Percentiles rank a stretch among this genome's conserved stretches.
These are phyloP conservation scores for Hypoxylon lienhwacheense DNA, from an alignment of 495 filamentous ascomycete species.

Conservation along the genomic window DNA sequence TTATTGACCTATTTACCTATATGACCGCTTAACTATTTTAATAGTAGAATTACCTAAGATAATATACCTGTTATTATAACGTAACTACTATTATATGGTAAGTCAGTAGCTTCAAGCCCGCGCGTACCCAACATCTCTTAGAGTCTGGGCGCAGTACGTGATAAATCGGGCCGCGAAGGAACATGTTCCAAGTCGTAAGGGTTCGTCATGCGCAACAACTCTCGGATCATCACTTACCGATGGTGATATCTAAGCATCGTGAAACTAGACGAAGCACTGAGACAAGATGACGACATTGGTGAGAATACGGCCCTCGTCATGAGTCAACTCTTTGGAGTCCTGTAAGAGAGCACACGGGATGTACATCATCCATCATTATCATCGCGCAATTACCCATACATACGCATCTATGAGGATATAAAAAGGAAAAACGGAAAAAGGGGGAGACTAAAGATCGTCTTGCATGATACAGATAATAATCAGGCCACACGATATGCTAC, in stretches of 20 bases:
- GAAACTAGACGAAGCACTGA: slow-evolving; percentile 43
- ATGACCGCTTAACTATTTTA: too few relatives aligned
- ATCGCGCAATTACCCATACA: neutral
- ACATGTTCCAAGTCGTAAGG: slow-evolving; percentile 60
- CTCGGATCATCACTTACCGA: slow-evolving; percentile 28
- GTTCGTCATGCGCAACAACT: slow-evolving; percentile 45
- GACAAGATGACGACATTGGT: slow-evolving; percentile 62
- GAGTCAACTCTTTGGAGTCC: neutral
- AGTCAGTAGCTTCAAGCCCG: too few relatives aligned
- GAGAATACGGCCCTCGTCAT: slow-evolving; percentile 17
- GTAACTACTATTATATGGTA: too few relatives aligned
- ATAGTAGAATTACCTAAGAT: too few relatives aligned
- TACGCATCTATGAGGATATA: too few relatives aligned
- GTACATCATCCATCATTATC: slow-evolving; percentile 10
- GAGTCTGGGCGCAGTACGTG: neutral
- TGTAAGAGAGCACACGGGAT: neutral
- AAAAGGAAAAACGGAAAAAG: too few relatives aligned
- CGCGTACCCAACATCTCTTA: too few relatives aligned
- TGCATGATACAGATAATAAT: slow-evolving; percentile 33
- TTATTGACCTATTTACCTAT: too few relatives aligned
- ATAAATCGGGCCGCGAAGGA: slow-evolving; percentile 58
- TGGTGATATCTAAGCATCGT: slow-evolving; percentile 53
- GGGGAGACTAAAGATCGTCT: slow-evolving; percentile 1
- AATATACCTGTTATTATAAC: too few relatives aligned
- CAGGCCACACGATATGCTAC: slow-evolving; percentile 17